A percentile compares a stretch with the other conserved stretches of the same genome.
Conservation (phyloP, 768 basidiomycete genomes). For the Macrocybe gigantea region DNA sequence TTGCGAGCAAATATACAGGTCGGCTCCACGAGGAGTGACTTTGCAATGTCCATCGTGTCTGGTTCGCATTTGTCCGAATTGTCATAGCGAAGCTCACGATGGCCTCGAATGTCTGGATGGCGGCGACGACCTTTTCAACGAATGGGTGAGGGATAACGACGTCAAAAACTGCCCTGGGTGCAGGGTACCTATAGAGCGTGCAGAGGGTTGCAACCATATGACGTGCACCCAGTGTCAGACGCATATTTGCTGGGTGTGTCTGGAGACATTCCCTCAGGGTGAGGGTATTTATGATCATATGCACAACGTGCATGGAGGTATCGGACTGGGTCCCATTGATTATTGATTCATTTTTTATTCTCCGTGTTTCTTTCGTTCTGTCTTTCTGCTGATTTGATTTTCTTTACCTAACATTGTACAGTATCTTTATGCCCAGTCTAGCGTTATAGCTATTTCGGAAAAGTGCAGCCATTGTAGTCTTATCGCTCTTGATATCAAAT, state of each 20-base stretch:
- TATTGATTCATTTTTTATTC: too few relatives aligned
- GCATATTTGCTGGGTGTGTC: slow-evolving; percentile 79
- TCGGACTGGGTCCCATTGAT: slow-evolving; percentile 30
- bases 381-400: too few relatives aligned
- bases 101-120: slow-evolving; percentile 56
- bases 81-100: slow-evolving; percentile 54
- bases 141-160: slow-evolving; percentile 58
- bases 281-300: slow-evolving; percentile 78
- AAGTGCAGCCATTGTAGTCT: too few relatives aligned
- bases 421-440: too few relatives aligned
- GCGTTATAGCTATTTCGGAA: too few relatives aligned
- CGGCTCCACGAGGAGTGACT: slow-evolving; percentile 39
- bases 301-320: slow-evolving; percentile 60
- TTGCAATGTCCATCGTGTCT: slow-evolving; percentile 72
- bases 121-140: slow-evolving; percentile 51
- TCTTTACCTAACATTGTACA: too few relatives aligned
- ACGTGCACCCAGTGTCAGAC: slow-evolving; percentile 69
- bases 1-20: slow-evolving; percentile 68
- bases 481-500: too few relatives aligned
- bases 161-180: slow-evolving; percentile 76
- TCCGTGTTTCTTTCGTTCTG: too few relatives aligned
- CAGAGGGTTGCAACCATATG: slow-evolving; percentile 80
- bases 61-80: slow-evolving; percentile 60
- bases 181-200: slow-evolving; percentile 62
- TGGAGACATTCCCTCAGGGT: slow-evolving; percentile 62